Evolutionary conservation across 768 basidiomycete genomes (phyloP), one percentile per base, ranked within the genome.

Genomic region (Ramaria sp.): DNA sequence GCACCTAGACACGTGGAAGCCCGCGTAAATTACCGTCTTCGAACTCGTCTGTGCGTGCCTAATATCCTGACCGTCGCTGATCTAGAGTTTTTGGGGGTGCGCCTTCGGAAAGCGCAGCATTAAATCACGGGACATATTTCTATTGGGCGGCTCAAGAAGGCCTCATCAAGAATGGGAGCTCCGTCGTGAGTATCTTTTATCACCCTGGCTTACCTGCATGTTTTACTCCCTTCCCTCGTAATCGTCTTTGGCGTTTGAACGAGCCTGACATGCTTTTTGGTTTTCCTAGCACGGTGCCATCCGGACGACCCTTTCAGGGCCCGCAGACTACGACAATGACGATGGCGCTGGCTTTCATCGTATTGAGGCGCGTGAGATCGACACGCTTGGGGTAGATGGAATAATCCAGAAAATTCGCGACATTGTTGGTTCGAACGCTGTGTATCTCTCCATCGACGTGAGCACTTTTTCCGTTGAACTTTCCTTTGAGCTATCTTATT

Each of bases 121-220:
- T 93, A 59, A 91, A 87, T 57, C 90, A 93, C 57, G 90, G 89
- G 12, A 89, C 87, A 2, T 92, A 91, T 71, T 93, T 93, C 67
- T 92, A 88, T 69, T 86, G 86, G 77, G 91, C 91, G 0, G 82
- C 81, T 57, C 78, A 84, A 60, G 87, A 90, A 62, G 89, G 90
- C 2, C 71, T 90, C 42, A 83, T 94, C 58, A 74, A 73, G 61
- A 85, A 87, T 57, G 85, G 84, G 58, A 76, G 77, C 55, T 86
- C 85, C 67, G 85, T 86, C 81, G 85, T 83, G 85, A 86, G 85
- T 85, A 61, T 77, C 66, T 37, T 63, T 69, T 6, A 48, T 50
- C 36, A n/a, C 16, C 24, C 5, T 56, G n/a, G 36, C 56, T 50
- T 54, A n/a, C n/a, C n/a, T 62, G 42, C 57, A 60, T 56, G 55